Base-by-base conservation (phyloP, 2,329 filamentous ascomycete genomes). In the Lasiodiplodia hormozganensis region DNA sequence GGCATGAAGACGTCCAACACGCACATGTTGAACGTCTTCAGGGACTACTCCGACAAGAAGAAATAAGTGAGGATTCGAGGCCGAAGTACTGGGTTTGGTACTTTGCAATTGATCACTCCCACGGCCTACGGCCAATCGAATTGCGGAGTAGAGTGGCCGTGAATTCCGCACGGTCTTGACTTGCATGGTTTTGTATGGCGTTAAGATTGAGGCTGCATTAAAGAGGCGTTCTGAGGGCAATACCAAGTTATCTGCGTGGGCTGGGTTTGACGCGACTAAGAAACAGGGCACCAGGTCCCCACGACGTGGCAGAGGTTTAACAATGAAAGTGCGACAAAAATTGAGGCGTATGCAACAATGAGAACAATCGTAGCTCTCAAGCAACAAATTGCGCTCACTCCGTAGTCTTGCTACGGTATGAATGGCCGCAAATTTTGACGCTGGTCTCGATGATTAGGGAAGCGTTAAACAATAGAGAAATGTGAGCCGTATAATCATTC, bases 1-100 rank as follows among this genome's bases (percentile, higher is more conserved):
- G 88, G 88, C 52, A 92, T 91, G 72, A 96, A 94, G 85, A 89
- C 91, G 68, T 96, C 93, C 31, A 97, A 97, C 77, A 89, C 89
- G 34, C 94, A 97, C 78, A 96, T 97, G 93, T 85, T 86, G 73
- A 89, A 90, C 71, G 86, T 97, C 69, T 85, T 97, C 76, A 90
- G 93, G 82, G 92, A 95, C 77, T 94, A 88, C 71, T 85, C 84
- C 12, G 83, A 85, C 68, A 75, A 77, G 73, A 74, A 79, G 57
- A 80, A 80, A 71, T 81, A 73, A 67, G 58, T 47, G 25, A n/a
- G 31, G 31, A 38, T 7, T 25, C 8, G 52, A 21, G 18, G 12
- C 43, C 7, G 18, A 8, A n/a, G 11, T 14, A 38, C 11, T 6
- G 31, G 31, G 12, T 7, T 18, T 36, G 31, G 12, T 16, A 12